Evolutionary conservation across 192 early-diverging fungal species (phyloP).

Genomic region (Martensiomyces pterosporus): DNA sequence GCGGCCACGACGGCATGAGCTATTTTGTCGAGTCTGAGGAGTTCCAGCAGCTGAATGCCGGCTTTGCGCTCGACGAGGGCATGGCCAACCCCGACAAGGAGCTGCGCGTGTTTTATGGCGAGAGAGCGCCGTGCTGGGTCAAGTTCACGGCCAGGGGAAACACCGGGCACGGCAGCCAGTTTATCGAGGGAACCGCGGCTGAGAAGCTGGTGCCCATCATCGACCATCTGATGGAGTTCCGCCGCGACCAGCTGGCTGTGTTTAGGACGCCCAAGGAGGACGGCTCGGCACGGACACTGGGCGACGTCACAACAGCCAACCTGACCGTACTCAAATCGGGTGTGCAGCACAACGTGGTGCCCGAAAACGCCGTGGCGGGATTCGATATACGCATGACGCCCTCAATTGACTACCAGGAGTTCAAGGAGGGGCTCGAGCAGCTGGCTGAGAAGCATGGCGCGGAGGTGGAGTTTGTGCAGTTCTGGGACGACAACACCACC

Average conservation of each 20-base stretch:
- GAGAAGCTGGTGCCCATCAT: conserved; percentile 65
- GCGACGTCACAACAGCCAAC: conserved; percentile 81
- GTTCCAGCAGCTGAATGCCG: conserved; percentile 70
- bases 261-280: conserved; percentile 54
- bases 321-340: conserved; percentile 71
- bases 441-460: conserved; percentile 48
- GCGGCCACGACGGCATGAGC: conserved; percentile 76
- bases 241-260: conserved; percentile 57
- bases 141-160: conserved; percentile 65
- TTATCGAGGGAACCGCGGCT: conserved; percentile 69
- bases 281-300: conserved; percentile 52
- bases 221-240: conserved; percentile 64
- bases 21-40: conserved; percentile 59
- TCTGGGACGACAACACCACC: conserved; percentile 56
- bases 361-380: conserved; percentile 59
- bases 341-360: conserved; percentile 79
- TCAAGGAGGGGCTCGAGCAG: conserved; percentile 44
- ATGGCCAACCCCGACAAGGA: conserved; percentile 63
- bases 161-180: conserved; percentile 81
- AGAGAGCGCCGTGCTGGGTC: conserved; percentile 83
- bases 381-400: conserved; percentile 80
- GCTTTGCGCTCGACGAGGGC: conserved; percentile 84
- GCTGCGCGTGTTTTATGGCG: conserved; percentile 80
- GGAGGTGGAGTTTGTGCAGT: conserved; percentile 60
- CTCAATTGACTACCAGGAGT: conserved; percentile 56